Evolutionary conservation across 768 basidiomycete genomes (phyloP).

Genomic region (Mycena rebaudengoi): DNA sequence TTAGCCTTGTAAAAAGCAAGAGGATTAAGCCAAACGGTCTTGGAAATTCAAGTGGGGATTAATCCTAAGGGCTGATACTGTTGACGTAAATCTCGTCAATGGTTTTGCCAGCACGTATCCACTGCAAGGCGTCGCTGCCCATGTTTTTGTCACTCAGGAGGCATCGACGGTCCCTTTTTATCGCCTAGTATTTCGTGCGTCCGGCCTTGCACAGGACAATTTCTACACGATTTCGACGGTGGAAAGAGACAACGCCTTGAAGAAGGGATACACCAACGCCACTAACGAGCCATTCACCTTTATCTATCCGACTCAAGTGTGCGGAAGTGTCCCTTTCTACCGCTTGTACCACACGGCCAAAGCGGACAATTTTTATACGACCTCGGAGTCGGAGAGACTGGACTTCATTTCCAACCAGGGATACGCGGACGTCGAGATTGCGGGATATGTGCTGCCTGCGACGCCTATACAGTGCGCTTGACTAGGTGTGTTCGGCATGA

Average conservation of each 20-base stretch:
- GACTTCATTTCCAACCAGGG: conserved; percentile 6
- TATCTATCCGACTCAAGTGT: conserved; percentile 19
- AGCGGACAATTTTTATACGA: conserved; percentile 10
- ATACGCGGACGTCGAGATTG: not conserved
- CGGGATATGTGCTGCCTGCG: conserved; percentile 6
- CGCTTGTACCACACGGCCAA: not conserved
- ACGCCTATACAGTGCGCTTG: no score
- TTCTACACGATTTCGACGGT: conserved; percentile 24
- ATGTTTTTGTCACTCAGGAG: not conserved
- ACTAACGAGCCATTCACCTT: conserved; percentile 21
- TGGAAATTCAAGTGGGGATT: no score
- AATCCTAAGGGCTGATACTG: no score
- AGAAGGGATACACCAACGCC: conserved; percentile 3
- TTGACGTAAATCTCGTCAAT: no score
- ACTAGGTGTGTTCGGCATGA: no score
- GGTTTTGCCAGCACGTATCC: no score
- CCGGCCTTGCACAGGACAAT: conserved; percentile 21
- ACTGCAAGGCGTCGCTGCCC: not conserved
- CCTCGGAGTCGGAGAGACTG: conserved; percentile 10
- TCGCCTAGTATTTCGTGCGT: no score
- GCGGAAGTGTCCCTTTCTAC: conserved; percentile 17
- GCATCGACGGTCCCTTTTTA: conserved; percentile 25
- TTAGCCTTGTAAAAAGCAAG: no score
- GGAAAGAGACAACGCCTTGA: conserved; percentile 22
- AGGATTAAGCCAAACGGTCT: no score